Conservation (phyloP, 768 basidiomycete species). For the Kwoniella sp. region DNA sequence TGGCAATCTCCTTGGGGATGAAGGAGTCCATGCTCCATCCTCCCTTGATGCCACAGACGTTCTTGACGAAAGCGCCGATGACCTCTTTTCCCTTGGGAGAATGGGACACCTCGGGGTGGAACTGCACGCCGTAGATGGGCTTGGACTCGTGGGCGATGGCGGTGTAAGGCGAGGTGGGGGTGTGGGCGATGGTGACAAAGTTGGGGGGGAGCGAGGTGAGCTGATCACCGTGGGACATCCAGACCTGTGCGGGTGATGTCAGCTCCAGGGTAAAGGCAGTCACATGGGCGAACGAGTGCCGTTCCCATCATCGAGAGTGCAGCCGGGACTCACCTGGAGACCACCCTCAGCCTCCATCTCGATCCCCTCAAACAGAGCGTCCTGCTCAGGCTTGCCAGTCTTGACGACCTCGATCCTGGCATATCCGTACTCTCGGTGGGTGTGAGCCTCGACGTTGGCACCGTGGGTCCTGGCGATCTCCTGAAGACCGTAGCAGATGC, state of each 20-base stretch:
- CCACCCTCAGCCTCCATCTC: slow-evolving; percentile 60
- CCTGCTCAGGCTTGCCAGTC: slow-evolving; percentile 58
- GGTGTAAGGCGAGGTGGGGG: slow-evolving; percentile 81
- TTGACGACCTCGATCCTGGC: slow-evolving; percentile 73
- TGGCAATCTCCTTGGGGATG: slow-evolving; percentile 89
- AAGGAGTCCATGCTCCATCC: slow-evolving; percentile 99
- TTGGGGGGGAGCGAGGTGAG: slow-evolving; percentile 71
- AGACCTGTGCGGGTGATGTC: slow-evolving; percentile 62
- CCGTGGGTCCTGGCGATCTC: slow-evolving; percentile 87
- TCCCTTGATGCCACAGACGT: slow-evolving; percentile 72
- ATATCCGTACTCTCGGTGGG: slow-evolving; percentile 92
- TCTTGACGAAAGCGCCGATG: slow-evolving; percentile 74
- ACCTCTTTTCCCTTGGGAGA: slow-evolving; percentile 83
- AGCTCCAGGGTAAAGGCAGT: neutral
- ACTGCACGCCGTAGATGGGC: slow-evolving; percentile 92
- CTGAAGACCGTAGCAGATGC: slow-evolving; percentile 96
- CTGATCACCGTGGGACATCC: slow-evolving; percentile 99
- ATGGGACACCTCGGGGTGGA: slow-evolving; percentile 98
- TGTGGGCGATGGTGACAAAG: slow-evolving; percentile 84
- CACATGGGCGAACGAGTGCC: neutral
- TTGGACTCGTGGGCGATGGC: slow-evolving; percentile 87
- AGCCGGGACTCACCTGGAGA: slow-evolving; percentile 63
- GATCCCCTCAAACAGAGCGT: slow-evolving; percentile 77
- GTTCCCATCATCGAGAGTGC: neutral
- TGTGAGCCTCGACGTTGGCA: slow-evolving; percentile 76